These are phyloP conservation scores for Linnemannia zychae DNA, from an alignment of 192 early-diverging fungal genomes.

Conservation along the genomic window DNA sequence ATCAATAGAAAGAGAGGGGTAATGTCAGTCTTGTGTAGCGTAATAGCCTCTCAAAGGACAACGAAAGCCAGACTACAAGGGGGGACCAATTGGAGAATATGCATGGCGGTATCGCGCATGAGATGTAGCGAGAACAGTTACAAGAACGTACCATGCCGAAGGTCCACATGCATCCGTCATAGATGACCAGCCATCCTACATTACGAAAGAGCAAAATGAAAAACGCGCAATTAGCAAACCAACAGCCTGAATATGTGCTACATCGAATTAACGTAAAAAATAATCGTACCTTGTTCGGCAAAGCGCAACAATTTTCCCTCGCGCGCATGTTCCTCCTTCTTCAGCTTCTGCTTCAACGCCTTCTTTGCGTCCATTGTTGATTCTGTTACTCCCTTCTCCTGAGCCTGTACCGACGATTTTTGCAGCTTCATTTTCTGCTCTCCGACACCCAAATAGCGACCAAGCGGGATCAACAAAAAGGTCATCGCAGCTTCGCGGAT, in stretches of 20 bases:
- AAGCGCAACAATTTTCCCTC: constrained; percentile 64
- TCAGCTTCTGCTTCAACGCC: constrained; percentile 2
- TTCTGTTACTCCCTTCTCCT: not conserved
- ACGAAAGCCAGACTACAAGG: not conserved
- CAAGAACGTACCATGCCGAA: constrained; percentile 70
- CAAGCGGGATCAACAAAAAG: constrained; percentile 63
- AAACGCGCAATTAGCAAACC: not conserved
- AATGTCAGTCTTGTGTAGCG: constrained; percentile 66
- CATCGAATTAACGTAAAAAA: not conserved
- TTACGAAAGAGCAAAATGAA: not conserved
- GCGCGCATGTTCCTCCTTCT: constrained; percentile 35
- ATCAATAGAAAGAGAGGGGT: constrained; percentile 55
- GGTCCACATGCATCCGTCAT: constrained; percentile 75
- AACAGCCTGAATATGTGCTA: not conserved
- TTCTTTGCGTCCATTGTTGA: not conserved
- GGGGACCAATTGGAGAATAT: not conserved
- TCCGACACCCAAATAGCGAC: constrained; percentile 32
- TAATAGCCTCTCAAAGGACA: constrained; percentile 63
- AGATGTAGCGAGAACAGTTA: not conserved
- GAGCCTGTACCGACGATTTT: constrained; percentile 68
- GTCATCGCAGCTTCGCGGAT: constrained; percentile 69
- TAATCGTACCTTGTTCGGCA: constrained; percentile 72
- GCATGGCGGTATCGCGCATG: not conserved
- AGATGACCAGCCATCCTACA: constrained; percentile 70
- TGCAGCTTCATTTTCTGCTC: constrained; percentile 14